Percentiles rank a stretch among this genome's conserved stretches.
Evolutionary conservation across 345 rosid species (phyloP).

Genomic region (Kernera saxatilis): DNA sequence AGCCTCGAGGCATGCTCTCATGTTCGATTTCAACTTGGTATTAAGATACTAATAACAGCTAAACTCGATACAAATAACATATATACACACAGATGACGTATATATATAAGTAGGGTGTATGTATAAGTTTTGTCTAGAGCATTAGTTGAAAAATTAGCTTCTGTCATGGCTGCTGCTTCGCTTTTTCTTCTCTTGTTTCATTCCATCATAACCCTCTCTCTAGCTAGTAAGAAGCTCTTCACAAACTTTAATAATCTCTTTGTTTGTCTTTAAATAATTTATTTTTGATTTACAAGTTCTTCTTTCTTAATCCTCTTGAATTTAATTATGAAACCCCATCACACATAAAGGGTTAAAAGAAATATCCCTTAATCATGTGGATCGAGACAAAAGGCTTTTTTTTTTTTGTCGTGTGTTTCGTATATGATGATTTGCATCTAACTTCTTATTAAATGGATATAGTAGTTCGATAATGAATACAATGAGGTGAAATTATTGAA

Average conservation of each 20-base stretch:
- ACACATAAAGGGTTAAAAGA: too few species aligned
- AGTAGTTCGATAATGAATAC: too few species aligned
- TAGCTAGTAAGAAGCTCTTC: conserved; percentile 9
- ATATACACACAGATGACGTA: too few species aligned
- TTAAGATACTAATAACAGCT: background rate
- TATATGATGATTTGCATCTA: too few species aligned
- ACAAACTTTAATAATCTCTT: background rate
- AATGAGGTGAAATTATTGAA: too few species aligned
- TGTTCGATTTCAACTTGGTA: background rate
- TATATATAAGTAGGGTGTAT: background rate
- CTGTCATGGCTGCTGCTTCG: conserved; percentile 2
- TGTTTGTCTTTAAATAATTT: background rate
- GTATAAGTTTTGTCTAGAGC: background rate
- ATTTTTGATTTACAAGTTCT: too few species aligned
- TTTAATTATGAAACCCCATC: background rate
- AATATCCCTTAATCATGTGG: too few species aligned
- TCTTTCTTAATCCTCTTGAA: too few species aligned
- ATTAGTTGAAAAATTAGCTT: background rate
- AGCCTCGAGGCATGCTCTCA: background rate
- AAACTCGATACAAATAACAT: background rate
- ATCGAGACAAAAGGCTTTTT: too few species aligned
- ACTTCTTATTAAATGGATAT: too few species aligned
- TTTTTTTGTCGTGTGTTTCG: too few species aligned
- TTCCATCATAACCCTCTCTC: conserved; percentile 4
- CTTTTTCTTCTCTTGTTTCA: conserved; percentile 1